Conservation (phyloP, 768 basidiomycete species). For the Kwoniella europaea region DNA sequence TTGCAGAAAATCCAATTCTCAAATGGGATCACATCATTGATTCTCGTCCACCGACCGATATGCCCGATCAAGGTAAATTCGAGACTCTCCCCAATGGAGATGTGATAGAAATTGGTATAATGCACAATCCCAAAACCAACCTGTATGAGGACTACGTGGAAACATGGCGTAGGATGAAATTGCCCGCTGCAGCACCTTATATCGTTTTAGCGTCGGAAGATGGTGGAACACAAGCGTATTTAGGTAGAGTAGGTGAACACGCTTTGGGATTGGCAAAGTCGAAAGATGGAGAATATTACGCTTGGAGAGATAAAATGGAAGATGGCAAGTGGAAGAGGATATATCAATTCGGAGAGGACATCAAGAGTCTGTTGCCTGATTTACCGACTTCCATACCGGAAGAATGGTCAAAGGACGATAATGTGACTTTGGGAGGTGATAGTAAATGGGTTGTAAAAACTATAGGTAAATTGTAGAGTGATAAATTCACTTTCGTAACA, state of each 20-base stretch:
- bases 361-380: constrained; percentile 7
- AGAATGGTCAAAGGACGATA: constrained; percentile 7
- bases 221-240: constrained; percentile 6
- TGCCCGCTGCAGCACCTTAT: constrained; percentile 2
- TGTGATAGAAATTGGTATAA: constrained; percentile 34
- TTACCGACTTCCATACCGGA: constrained; percentile 8
- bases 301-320: constrained; percentile 21
- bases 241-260: constrained; percentile 21
- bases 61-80: constrained; percentile 40
- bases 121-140: constrained; percentile 38
- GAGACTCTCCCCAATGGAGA: constrained; percentile 33
- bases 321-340: constrained; percentile 20
- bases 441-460: constrained; percentile 6
- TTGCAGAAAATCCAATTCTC: constrained; percentile 32
- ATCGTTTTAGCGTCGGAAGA: constrained; percentile 4
- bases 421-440: not conserved
- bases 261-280: constrained; percentile 23
- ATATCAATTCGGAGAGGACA: constrained; percentile 13
- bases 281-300: not conserved
- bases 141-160: constrained; percentile 34
- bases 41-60: constrained; percentile 28
- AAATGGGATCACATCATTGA: constrained; percentile 41
- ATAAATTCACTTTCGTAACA: not conserved
- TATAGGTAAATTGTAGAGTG: constrained; percentile 6
- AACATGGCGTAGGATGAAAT: constrained; percentile 30